Base-by-base conservation (phyloP, 371 early-diverging fungal species). In the Fennellomyces sp. region DNA sequence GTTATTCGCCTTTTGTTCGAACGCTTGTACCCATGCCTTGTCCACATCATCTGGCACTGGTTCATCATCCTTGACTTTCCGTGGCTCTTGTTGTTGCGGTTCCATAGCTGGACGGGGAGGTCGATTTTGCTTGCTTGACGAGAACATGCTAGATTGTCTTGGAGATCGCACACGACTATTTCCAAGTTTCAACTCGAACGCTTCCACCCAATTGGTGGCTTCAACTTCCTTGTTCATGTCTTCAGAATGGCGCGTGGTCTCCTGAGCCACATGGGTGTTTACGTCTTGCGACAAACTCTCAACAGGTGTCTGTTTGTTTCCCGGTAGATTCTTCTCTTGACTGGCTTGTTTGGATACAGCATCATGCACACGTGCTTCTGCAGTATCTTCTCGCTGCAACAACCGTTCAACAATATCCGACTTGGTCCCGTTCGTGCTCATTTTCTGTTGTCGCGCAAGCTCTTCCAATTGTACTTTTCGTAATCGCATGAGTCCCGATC, bases 151-250 rank as follows among this genome's bases (percentile, higher is more conserved):
- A 26, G 47, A 10, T 21, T 25, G 48, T 48, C 25, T 48, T 13
- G 48, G 48, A 5, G 17, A 28, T 28, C 61, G 53, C 13, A 49
- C 27, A 26, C 52, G 52, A 35, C 59, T 47, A 0, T 64, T 48
- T 28, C 36, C 30, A 6, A 58, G 52, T 31, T 64, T 64, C 27
- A 58, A 48, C n/a, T 64, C 64, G 50, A 64, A 64, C n/a, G 64
- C 58, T 53, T 64, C 55, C 12, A 59, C 54, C 64, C 64, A 64
- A 10, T 47, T 42, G 29, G 26, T 48, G 3, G 58, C 58, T 28
- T 47, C 58, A 15, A 57, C 8, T 30, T 58, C 41, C 17, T 50
- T 27, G 15, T 56, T 26, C 12, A 49, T 29, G 38, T 39, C 39
- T 26, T 31, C 10, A 39, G 12, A 12, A 21, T 54, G n/a, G n/a